Evolutionary conservation across 2,329 filamentous ascomycete genomes (phyloP).

Genomic region (Aquanectria penicillioides): DNA sequence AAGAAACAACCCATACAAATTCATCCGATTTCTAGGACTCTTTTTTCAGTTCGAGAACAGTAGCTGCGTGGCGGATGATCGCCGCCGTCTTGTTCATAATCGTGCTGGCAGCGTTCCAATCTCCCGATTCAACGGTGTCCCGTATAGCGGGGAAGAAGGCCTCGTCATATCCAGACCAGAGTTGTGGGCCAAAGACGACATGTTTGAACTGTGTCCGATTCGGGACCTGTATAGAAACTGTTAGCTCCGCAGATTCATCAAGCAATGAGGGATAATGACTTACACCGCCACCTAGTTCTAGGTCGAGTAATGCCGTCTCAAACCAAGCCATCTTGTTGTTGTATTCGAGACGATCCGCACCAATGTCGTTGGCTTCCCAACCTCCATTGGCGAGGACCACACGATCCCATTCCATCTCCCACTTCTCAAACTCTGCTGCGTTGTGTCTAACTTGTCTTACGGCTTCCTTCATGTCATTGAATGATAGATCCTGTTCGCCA

Average conservation of each 20-base stretch:
- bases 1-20: constrained; percentile 30
- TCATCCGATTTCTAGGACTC: constrained; percentile 39
- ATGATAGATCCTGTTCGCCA: constrained; percentile 34
- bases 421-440: constrained; percentile 72
- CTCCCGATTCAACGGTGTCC: constrained; percentile 77
- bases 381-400: constrained; percentile 76
- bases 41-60: constrained; percentile 43
- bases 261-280: constrained; percentile 53
- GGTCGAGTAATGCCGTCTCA: constrained; percentile 84
- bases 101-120: constrained; percentile 75
- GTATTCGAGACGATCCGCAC: constrained; percentile 74
- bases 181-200: constrained; percentile 84
- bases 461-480: constrained; percentile 60
- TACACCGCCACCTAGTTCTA: constrained; percentile 77
- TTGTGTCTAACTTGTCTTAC: constrained; percentile 64
- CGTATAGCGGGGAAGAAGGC: constrained; percentile 75
- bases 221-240: constrained; percentile 66
- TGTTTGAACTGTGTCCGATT: constrained; percentile 95
- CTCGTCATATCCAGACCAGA: constrained; percentile 66
- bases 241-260: constrained; percentile 14
- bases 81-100: constrained; percentile 77
- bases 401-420: constrained; percentile 81
- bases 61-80: constrained; percentile 71
- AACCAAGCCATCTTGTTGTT: constrained; percentile 84
- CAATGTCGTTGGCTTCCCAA: constrained; percentile 77